Evolutionary conservation across 225 moss, liverwort and hornwort genomes (phyloP).

Genomic region (Sphagnum contortum): DNA sequence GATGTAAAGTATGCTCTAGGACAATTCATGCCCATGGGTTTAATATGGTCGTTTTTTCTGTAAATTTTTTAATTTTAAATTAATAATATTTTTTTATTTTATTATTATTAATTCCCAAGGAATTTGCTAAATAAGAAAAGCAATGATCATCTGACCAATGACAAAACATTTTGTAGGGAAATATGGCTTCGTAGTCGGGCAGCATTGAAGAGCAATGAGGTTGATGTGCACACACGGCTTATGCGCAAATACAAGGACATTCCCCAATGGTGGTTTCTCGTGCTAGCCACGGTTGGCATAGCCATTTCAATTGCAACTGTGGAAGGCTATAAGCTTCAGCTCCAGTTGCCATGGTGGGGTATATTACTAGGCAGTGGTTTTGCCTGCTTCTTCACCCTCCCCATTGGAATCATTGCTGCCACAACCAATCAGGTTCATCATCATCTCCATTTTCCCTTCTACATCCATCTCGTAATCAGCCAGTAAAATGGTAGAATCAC

Average conservation of each 20-base stretch:
- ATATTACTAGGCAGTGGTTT: conserved; percentile 48
- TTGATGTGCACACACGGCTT: conserved; percentile 63
- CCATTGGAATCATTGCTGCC: conserved; percentile 75
- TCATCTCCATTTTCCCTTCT: no score
- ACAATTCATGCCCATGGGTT: no score
- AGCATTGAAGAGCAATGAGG: conserved; percentile 26
- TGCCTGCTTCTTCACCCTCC: conserved; percentile 71
- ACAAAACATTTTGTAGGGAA: conserved; percentile 20
- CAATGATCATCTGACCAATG: no score
- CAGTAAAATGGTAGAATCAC: no score
- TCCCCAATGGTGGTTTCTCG: conserved; percentile 51
- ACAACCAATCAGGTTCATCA: conserved; percentile 56
- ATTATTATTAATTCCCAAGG: no score
- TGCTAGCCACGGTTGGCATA: conserved; percentile 26
- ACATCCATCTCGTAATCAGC: no score
- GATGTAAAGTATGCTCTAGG: no score
- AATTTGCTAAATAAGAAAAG: no score
- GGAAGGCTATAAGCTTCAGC: conserved; percentile 44
- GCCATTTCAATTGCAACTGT: conserved; percentile 29
- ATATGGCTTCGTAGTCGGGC: conserved; percentile 49
- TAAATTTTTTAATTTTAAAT: no score
- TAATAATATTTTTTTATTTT: no score
- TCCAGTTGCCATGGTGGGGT: conserved; percentile 93
- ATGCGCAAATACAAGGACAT: conserved; percentile 57
- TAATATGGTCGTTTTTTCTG: no score